These are phyloP conservation scores for Paramecium octaurelia DNA, from an alignment of 73 alveolate species.

Conservation along the genomic window DNA sequence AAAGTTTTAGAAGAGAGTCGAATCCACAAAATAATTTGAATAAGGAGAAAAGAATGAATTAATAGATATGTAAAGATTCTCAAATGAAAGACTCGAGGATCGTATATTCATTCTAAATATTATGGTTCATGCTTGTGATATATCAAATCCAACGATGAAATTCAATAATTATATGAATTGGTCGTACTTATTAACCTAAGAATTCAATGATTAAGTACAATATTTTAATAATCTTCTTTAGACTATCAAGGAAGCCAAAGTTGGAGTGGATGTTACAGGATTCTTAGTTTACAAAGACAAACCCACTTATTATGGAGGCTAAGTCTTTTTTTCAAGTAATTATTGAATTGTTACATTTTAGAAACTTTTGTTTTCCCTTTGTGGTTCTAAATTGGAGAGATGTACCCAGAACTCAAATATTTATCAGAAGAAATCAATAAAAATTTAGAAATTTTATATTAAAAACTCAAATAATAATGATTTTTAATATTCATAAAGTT, in stretches of 20 bases:
- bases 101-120: constrained; percentile 45
- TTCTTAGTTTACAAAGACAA: constrained; percentile 43
- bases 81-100: constrained; percentile 44
- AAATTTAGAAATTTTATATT: constrained; percentile 15
- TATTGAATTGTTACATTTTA: neutral
- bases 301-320: constrained; percentile 47
- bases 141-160: constrained; percentile 47
- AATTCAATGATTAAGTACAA: constrained; percentile 51
- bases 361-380: constrained; percentile 19
- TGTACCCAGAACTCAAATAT: neutral
- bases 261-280: constrained; percentile 55
- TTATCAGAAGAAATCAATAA: neutral
- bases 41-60: constrained; percentile 12
- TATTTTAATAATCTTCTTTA: neutral
- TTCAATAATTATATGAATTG: constrained; percentile 60
- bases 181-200: constrained; percentile 55
- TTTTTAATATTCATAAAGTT: neutral
- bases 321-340: constrained; percentile 42
- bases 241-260: constrained; percentile 51
- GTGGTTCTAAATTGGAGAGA: neutral
- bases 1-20: constrained; percentile 42
- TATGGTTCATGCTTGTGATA: constrained; percentile 63
- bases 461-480: constrained; percentile 32
- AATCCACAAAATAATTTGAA: constrained; percentile 29
- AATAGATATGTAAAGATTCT: constrained; percentile 11